These are phyloP conservation scores for Tricladium varicosporioides DNA, from an alignment of 2,329 filamentous ascomycete species.

Conservation along the genomic window DNA sequence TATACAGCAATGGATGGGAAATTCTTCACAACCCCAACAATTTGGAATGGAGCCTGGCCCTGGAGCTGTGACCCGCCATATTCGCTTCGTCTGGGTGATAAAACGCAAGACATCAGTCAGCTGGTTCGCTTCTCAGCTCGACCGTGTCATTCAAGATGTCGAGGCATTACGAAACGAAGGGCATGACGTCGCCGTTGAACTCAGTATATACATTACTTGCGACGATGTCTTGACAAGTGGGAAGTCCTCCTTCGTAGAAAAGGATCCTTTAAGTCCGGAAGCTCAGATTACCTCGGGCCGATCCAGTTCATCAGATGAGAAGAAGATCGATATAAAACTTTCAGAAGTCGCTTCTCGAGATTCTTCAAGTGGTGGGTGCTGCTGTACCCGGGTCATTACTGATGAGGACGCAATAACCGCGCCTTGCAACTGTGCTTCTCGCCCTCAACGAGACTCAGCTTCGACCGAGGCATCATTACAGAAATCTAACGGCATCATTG, in stretches of 20 bases:
- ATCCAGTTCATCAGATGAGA: slow-evolving; percentile 7
- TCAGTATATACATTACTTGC: slow-evolving; percentile 36
- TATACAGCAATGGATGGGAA: slow-evolving; percentile 35
- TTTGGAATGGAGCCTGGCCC: slow-evolving; percentile 10
- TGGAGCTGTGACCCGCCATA: slow-evolving; percentile 43
- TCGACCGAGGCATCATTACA: slow-evolving; percentile 9
- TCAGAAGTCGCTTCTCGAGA: slow-evolving; percentile 2
- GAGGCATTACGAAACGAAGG: slow-evolving; percentile 36
- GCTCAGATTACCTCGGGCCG: not conserved
- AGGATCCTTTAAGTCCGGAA: slow-evolving; percentile 6
- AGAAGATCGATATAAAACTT: slow-evolving; percentile 3
- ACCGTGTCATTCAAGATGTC: slow-evolving; percentile 42
- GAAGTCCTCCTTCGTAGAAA: slow-evolving; percentile 11
- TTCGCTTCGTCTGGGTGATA: slow-evolving; percentile 58
- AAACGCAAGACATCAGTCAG: slow-evolving; percentile 50
- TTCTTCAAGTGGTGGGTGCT: slow-evolving; percentile 39
- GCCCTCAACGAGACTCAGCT: slow-evolving; percentile 24
- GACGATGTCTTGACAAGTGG: slow-evolving; percentile 28
- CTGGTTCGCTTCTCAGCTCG: slow-evolving; percentile 53
- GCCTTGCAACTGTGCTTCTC: slow-evolving; percentile 38
- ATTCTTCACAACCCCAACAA: slow-evolving; percentile 31
- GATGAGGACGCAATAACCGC: slow-evolving; percentile 41
- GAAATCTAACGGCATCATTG: not conserved
- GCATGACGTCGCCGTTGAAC: slow-evolving; percentile 30
- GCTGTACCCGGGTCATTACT: slow-evolving; percentile 47